phyloP scores from a whole-genome alignment of 2,329 filamentous ascomycete genomes.

The Helotiales sp. region DNA sequence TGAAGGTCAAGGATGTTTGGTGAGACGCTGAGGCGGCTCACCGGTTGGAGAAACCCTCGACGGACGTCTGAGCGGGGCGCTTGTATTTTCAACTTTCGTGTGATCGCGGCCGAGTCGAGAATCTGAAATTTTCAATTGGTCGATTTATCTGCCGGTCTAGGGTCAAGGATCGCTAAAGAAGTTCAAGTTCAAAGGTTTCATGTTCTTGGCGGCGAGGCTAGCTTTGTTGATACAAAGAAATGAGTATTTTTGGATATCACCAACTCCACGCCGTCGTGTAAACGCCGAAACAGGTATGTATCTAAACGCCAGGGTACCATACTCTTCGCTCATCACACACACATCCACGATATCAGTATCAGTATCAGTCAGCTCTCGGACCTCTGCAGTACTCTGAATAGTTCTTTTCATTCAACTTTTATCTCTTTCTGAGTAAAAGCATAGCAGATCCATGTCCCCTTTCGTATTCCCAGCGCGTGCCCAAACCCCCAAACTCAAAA shows the following conservation, averaged over 20 bases:
- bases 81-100: background rate
- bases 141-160: background rate
- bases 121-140: background rate
- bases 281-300: slow-evolving; percentile 5
- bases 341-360: background rate
- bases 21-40: slow-evolving; percentile 12
- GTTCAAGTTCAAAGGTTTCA: background rate
- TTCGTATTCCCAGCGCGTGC: slow-evolving; percentile 3
- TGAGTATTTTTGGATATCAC: slow-evolving; percentile 1
- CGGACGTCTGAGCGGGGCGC: slow-evolving; percentile 12
- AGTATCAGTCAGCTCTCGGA: background rate
- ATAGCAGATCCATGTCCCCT: background rate
- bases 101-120: background rate
- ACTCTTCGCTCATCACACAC: slow-evolving; percentile 1
- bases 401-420: background rate
- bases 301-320: slow-evolving; percentile 12
- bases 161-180: background rate
- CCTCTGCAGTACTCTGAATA: background rate
- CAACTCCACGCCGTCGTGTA: background rate
- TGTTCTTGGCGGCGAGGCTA: background rate
- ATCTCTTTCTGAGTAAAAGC: background rate
- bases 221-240: slow-evolving; percentile 2
- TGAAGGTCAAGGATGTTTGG: background rate
- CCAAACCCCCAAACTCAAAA: slow-evolving; percentile 4
- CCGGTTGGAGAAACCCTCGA: slow-evolving; percentile 27